phyloP scores from a whole-genome alignment of 2,329 filamentous ascomycete genomes.

The Pseudogymnoascus sp. region DNA sequence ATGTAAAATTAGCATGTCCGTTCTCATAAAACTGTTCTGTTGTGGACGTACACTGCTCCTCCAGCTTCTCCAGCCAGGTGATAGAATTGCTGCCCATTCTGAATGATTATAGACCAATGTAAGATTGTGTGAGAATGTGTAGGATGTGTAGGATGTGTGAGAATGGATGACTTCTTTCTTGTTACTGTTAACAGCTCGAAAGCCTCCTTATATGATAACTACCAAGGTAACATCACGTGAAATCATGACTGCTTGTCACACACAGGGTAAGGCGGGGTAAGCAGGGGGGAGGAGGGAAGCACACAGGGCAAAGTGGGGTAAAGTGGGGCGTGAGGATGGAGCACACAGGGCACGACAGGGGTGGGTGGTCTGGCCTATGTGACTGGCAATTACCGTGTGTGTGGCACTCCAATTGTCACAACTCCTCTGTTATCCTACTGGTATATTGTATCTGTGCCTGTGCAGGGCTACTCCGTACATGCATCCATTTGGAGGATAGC shows the following conservation, averaged over 20 bases:
- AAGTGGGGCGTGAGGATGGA: background rate
- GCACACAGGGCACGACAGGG: background rate
- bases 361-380: background rate
- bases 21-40: background rate
- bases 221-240: background rate
- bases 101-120: background rate
- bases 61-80: slow-evolving; percentile 40
- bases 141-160: background rate
- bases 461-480: background rate
- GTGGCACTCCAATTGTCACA: background rate
- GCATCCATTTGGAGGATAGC: background rate
- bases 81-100: slow-evolving; percentile 21
- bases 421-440: background rate
- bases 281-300: background rate
- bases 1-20: background rate
- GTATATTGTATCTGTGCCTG: background rate
- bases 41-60: slow-evolving; percentile 32
- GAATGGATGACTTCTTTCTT: background rate
- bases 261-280: background rate
- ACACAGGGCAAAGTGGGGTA: slow-evolving; percentile 15
- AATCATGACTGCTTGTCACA: background rate
- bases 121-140: background rate
- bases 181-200: background rate
- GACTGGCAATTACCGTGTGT: background rate
- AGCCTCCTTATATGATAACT: background rate